Conservation (phyloP, 768 basidiomycete genomes). For the Trametes villosa region DNA sequence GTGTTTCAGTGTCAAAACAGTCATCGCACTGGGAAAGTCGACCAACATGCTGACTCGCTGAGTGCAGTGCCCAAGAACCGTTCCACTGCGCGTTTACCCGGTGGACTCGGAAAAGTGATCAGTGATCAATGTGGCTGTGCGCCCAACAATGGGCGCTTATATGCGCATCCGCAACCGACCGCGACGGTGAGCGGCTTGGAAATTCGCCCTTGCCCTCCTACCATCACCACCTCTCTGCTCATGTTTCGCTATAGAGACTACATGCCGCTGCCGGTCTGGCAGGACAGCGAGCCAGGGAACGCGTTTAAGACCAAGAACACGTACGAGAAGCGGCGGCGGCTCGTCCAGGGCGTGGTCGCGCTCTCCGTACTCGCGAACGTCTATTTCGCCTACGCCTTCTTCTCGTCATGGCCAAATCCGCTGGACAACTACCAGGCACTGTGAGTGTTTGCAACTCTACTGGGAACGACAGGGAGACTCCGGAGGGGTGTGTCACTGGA, state of each 20-base stretch:
- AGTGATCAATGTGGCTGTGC: conserved; percentile 2
- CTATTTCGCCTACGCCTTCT: conserved; percentile 2
- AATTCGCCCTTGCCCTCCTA: neutral
- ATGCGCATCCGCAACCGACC: neutral
- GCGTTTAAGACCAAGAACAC: conserved; percentile 3
- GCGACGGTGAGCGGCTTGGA: neutral
- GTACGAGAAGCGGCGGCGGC: conserved; percentile 5
- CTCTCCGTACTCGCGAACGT: conserved; percentile 18
- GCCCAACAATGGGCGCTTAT: neutral
- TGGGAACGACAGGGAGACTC: no score
- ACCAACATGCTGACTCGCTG: no score
- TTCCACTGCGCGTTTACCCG: no score
- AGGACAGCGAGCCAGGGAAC: conserved; percentile 5
- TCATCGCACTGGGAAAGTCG: no score
- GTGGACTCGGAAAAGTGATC: neutral
- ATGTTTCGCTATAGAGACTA: conserved; percentile 19
- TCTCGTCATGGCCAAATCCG: conserved; percentile 10
- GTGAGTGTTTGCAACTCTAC: conserved; percentile 11
- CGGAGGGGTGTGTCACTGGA: no score
- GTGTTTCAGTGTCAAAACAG: no score
- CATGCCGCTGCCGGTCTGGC: neutral
- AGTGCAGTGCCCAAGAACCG: no score
- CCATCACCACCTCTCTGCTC: neutral
- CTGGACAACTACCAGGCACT: conserved; percentile 27
- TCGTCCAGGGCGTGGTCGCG: conserved; percentile 2